These are phyloP conservation scores for Microsporum canis DNA, from an alignment of 2,329 filamentous ascomycete genomes.

Conservation along the genomic window DNA sequence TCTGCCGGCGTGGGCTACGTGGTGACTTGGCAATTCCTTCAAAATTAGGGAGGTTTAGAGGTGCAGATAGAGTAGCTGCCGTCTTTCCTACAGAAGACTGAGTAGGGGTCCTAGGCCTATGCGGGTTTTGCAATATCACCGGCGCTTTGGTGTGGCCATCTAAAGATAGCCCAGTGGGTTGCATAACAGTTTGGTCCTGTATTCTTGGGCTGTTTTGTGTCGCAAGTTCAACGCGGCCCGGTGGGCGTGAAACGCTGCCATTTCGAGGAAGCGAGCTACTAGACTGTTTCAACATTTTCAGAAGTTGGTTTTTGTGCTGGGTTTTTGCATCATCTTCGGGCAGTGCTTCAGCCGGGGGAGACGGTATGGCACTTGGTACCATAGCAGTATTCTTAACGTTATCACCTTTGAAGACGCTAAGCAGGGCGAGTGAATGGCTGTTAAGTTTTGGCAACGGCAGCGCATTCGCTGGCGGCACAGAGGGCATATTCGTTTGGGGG, in stretches of 20 bases:
- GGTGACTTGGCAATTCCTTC: slow-evolving; percentile 23
- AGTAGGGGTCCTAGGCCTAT: slow-evolving; percentile 8
- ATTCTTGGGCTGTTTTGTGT: slow-evolving; percentile 22
- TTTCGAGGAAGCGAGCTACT: background rate
- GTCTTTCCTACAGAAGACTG: slow-evolving; percentile 16
- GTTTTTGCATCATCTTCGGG: slow-evolving; percentile 19
- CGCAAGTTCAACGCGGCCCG: slow-evolving; percentile 36
- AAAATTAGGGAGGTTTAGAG: slow-evolving; percentile 31
- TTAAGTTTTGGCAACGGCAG: slow-evolving; percentile 49
- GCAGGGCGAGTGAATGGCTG: slow-evolving; percentile 45
- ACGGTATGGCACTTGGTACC: slow-evolving; percentile 14
- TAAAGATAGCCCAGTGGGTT: background rate
- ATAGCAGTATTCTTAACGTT: slow-evolving; percentile 20
- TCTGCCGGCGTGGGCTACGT: slow-evolving; percentile 18
- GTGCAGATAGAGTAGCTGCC: slow-evolving; percentile 32
- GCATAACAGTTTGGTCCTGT: background rate
- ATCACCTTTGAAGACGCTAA: slow-evolving; percentile 46
- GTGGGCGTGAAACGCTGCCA: background rate
- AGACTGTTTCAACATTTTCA: slow-evolving; percentile 21
- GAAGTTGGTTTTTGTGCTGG: slow-evolving; percentile 29
- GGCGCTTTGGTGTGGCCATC: background rate
- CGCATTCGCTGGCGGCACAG: slow-evolving; percentile 45
- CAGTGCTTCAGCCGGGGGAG: slow-evolving; percentile 12
- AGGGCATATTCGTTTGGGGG: slow-evolving; percentile 22
- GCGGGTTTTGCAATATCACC: slow-evolving; percentile 13